Conservation (phyloP, 495 filamentous ascomycete species). For the Podospora sp. region DNA sequence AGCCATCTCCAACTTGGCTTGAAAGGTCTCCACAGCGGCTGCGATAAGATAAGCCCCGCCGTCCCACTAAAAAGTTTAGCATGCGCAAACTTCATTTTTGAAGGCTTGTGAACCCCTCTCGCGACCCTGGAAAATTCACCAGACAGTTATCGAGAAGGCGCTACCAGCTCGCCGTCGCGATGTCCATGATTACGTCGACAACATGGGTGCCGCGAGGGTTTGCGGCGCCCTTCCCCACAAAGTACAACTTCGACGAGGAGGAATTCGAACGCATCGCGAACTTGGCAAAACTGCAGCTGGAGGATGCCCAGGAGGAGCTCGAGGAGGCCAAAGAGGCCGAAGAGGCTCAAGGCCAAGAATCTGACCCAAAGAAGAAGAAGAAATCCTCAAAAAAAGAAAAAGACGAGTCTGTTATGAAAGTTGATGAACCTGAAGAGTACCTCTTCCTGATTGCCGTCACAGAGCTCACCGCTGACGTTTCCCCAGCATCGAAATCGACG, state of each 20-base stretch:
- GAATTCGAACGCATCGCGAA: constrained; percentile 89
- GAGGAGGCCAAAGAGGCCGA: constrained; percentile 63
- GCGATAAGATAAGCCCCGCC: constrained; percentile 45
- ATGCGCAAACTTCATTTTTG: constrained; percentile 31
- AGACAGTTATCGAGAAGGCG: neutral
- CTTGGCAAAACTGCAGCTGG: constrained; percentile 86
- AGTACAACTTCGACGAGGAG: constrained; percentile 88
- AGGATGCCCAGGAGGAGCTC: constrained; percentile 87
- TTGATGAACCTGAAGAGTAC: constrained; percentile 40
- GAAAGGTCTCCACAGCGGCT: neutral
- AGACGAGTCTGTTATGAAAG: neutral
- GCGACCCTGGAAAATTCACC: neutral
- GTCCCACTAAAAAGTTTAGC: constrained; percentile 41
- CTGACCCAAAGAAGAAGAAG: constrained; percentile 26
- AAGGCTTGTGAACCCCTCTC: neutral
- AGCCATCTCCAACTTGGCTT: neutral
- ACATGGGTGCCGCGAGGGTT: constrained; percentile 93
- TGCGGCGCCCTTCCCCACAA: constrained; percentile 86
- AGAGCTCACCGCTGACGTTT: constrained; percentile 24
- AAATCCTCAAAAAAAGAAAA: constrained; percentile 28
- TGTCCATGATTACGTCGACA: constrained; percentile 89
- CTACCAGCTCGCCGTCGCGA: constrained; percentile 22
- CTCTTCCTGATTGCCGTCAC: constrained; percentile 15
- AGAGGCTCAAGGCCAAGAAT: constrained; percentile 45
- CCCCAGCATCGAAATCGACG: constrained; percentile 55